Percentiles rank a stretch among this genome's conserved stretches.
These are phyloP conservation scores for Aspergillus cristatus DNA, from an alignment of 495 filamentous ascomycete species.

Conservation along the genomic window DNA sequence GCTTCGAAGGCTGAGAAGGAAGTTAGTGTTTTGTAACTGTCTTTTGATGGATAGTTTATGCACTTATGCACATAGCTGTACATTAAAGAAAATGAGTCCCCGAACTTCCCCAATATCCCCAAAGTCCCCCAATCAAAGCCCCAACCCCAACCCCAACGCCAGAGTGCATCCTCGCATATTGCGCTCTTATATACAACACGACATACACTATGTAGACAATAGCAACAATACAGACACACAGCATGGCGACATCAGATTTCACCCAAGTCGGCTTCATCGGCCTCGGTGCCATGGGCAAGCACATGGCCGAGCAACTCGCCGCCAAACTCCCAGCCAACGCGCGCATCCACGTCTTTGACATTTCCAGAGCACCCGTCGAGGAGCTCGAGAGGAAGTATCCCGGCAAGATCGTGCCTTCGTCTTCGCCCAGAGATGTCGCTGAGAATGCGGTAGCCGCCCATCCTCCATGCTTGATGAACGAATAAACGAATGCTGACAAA, in stretches of 20 bases:
- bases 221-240: too few relatives aligned
- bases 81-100: too few relatives aligned
- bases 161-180: too few relatives aligned
- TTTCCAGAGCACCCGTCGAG: slow-evolving; percentile 20
- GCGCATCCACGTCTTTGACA: slow-evolving; percentile 31
- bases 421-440: slow-evolving; percentile 29
- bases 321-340: slow-evolving; percentile 24
- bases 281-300: slow-evolving; percentile 39
- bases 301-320: slow-evolving; percentile 32
- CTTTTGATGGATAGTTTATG: too few relatives aligned
- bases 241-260: not conserved
- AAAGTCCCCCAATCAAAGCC: too few relatives aligned
- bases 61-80: too few relatives aligned
- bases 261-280: slow-evolving; percentile 36
- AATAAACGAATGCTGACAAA: not conserved
- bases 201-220: too few relatives aligned
- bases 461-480: not conserved
- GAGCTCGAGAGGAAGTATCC: slow-evolving; percentile 20
- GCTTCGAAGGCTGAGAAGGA: too few relatives aligned
- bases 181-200: too few relatives aligned
- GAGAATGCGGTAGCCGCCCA: slow-evolving; percentile 29
- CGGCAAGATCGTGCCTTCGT: slow-evolving; percentile 14
- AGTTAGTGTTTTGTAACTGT: too few relatives aligned
- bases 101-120: too few relatives aligned
- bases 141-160: too few relatives aligned